phyloP scores from a whole-genome alignment of 345 rosid genomes.

The Iberis pinnata region DNA sequence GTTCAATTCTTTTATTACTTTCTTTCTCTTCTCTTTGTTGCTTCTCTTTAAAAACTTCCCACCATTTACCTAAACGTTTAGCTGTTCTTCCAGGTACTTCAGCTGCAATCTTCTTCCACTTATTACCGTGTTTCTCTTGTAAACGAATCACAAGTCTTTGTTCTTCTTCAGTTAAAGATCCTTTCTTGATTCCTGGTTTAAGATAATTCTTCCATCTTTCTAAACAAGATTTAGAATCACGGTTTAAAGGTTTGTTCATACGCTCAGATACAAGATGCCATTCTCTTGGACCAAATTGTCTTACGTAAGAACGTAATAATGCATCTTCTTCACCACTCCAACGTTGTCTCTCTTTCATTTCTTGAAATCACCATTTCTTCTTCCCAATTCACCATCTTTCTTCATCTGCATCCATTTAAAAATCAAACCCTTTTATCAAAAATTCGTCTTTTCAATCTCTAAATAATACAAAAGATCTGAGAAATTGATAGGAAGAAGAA shows the following conservation, averaged over 20 bases:
- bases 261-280: conserved; percentile 94
- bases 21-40: conserved; percentile 86
- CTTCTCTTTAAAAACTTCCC: conserved; percentile 98
- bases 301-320: conserved; percentile 73
- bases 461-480: background rate
- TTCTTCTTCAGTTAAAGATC: conserved; percentile 84
- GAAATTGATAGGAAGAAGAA: no score
- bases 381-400: conserved; percentile 58
- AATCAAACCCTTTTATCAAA: background rate
- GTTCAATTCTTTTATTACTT: conserved; percentile 52
- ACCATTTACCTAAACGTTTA: conserved; percentile 95
- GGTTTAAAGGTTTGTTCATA: conserved; percentile 69
- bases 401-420: conserved; percentile 21
- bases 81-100: conserved; percentile 96
- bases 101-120: conserved; percentile 99
- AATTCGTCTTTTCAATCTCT: no score
- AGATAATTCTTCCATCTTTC: conserved; percentile 98
- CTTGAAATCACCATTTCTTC: conserved; percentile 42
- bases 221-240: conserved; percentile 92
- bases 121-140: conserved; percentile 94
- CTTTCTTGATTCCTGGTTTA: conserved; percentile 97
- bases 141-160: conserved; percentile 83
- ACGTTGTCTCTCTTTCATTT: conserved; percentile 99
- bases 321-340: conserved; percentile 99
- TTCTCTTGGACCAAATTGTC: conserved; percentile 92